Conservation (phyloP, 2,329 filamentous ascomycete genomes). For the Aureobasidium uvarum region DNA sequence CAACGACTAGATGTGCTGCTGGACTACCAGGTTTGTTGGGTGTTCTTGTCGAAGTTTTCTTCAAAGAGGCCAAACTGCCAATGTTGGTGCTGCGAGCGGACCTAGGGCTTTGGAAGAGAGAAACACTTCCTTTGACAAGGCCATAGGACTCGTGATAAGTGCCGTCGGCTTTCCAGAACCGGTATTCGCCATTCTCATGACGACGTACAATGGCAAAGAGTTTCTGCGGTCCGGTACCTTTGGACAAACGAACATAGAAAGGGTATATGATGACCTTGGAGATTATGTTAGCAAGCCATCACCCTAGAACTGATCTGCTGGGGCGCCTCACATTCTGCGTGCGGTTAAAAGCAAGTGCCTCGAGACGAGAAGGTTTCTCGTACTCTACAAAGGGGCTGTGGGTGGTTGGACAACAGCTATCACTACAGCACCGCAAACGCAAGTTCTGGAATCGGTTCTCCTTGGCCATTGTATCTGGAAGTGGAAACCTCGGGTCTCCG, state of each 20-base stretch:
- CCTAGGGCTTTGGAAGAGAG: neutral
- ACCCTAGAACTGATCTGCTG: neutral
- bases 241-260: neutral
- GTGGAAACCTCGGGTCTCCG: neutral
- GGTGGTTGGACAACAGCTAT: neutral
- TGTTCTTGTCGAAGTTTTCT: neutral
- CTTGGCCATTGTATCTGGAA: constrained; percentile 3
- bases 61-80: neutral
- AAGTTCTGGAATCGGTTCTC: neutral
- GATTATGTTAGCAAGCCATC: neutral
- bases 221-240: neutral
- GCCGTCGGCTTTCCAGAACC: constrained; percentile 6
- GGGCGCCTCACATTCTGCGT: neutral
- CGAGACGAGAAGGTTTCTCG: constrained; percentile 1
- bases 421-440: constrained; percentile 6
- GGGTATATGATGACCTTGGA: constrained; percentile 10
- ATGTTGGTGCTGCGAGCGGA: neutral
- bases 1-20: neutral
- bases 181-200: neutral
- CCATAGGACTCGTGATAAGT: neutral
- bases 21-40: neutral
- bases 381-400: constrained; percentile 12
- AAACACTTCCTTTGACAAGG: neutral
- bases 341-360: neutral
- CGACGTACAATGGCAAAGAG: constrained; percentile 6